phyloP scores from a whole-genome alignment of 2,329 filamentous ascomycete species.

The Cryphonectria carpinicola region DNA sequence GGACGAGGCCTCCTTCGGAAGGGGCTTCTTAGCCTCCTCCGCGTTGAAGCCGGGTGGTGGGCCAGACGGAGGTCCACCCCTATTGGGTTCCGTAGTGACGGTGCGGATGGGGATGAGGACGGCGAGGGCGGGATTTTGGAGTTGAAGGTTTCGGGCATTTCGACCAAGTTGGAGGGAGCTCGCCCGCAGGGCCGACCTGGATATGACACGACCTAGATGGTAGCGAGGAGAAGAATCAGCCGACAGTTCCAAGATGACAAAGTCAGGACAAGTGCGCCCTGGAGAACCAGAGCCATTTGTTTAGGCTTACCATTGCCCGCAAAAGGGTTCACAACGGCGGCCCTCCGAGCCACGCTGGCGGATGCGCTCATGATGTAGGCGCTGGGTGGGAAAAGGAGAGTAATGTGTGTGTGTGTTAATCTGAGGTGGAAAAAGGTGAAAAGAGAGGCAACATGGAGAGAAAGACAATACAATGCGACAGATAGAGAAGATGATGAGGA shows the following conservation, averaged over 20 bases:
- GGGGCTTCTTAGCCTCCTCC: slow-evolving; percentile 85
- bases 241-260: slow-evolving; percentile 15
- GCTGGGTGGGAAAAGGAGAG: slow-evolving; percentile 2
- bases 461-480: background rate
- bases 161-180: slow-evolving; percentile 52
- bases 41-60: slow-evolving; percentile 90
- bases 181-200: slow-evolving; percentile 50
- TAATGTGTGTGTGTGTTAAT: background rate
- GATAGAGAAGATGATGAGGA: background rate
- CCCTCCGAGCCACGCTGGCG: slow-evolving; percentile 58
- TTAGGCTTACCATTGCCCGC: slow-evolving; percentile 49
- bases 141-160: slow-evolving; percentile 50
- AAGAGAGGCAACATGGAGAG: slow-evolving; percentile 7
- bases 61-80: slow-evolving; percentile 55
- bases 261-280: background rate
- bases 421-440: background rate
- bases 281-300: slow-evolving; percentile 13
- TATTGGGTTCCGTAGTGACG: slow-evolving; percentile 61
- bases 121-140: slow-evolving; percentile 55
- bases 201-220: slow-evolving; percentile 48
- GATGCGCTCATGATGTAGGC: slow-evolving; percentile 57
- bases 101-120: slow-evolving; percentile 60
- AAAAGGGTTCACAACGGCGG: slow-evolving; percentile 57
- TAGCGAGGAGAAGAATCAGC: slow-evolving; percentile 34
- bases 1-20: slow-evolving; percentile 58